These are phyloP conservation scores for Acanthamoeba triangularis DNA, from an alignment of 208 protist species.

Conservation along the genomic window DNA sequence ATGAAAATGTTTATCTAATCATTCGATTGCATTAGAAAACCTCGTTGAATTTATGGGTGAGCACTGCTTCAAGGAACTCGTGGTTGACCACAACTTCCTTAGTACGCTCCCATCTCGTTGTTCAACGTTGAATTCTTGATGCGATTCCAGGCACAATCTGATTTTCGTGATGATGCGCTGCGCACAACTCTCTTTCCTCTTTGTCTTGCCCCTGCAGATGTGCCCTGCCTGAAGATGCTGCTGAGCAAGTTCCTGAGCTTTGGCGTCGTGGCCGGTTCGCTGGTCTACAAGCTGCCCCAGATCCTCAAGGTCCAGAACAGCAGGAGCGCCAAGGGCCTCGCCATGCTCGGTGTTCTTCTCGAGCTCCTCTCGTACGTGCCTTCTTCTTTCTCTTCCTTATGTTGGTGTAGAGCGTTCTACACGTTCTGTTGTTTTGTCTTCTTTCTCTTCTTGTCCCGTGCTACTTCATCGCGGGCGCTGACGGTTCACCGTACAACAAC, in stretches of 20 bases:
- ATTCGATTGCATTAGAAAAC: neutral
- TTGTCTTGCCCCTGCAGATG: neutral
- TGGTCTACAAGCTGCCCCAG: slow-evolving; percentile 85
- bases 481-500: too few species aligned
- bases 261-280: slow-evolving; percentile 77
- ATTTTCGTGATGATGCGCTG: slow-evolving; percentile 5
- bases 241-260: slow-evolving; percentile 83
- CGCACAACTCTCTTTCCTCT: neutral
- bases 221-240: slow-evolving; percentile 38
- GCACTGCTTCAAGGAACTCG: slow-evolving; percentile 19
- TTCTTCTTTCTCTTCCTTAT: neutral
- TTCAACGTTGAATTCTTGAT: neutral
- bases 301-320: slow-evolving; percentile 80
- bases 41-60: slow-evolving; percentile 57
- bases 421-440: neutral
- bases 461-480: neutral
- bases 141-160: neutral
- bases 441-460: too few species aligned
- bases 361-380: slow-evolving; percentile 79
- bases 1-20: neutral
- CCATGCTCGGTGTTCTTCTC: slow-evolving; percentile 56
- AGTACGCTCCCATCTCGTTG: neutral
- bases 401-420: neutral
- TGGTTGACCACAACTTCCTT: slow-evolving; percentile 43
- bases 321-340: slow-evolving; percentile 78